Evolutionary conservation across 345 rosid species (phyloP).

Genomic region (Citrus medica): DNA sequence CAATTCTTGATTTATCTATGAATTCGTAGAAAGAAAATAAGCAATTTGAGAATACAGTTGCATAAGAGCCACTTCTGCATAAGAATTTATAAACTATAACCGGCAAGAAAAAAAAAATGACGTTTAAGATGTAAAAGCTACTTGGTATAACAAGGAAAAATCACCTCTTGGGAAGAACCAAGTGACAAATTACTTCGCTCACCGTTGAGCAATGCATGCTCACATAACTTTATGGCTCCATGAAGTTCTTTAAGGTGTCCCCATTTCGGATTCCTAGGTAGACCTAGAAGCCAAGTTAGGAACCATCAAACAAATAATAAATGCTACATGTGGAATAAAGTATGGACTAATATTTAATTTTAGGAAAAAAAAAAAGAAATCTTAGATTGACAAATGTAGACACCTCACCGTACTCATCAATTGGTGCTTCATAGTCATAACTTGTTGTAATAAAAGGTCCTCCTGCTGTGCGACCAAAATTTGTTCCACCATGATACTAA

Average conservation of each 20-base stretch:
- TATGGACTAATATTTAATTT: neutral
- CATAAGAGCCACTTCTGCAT: neutral
- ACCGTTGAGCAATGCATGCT: slow-evolving; percentile 54
- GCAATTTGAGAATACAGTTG: neutral
- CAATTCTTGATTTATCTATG: neutral
- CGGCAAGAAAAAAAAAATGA: neutral
- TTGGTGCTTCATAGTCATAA: slow-evolving; percentile 97
- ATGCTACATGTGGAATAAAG: neutral
- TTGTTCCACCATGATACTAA: slow-evolving; percentile 98
- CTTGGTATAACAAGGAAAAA: neutral
- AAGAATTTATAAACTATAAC: neutral
- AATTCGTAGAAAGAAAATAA: neutral
- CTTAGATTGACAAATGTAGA: neutral
- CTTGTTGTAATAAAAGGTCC: slow-evolving; percentile 96
- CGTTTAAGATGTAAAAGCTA: neutral
- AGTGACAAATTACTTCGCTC: slow-evolving; percentile 50
- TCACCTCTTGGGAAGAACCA: slow-evolving; percentile 78
- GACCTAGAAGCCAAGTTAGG: slow-evolving; percentile 41
- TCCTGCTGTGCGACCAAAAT: slow-evolving; percentile 92
- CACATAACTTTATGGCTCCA: slow-evolving; percentile 73
- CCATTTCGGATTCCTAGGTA: slow-evolving; percentile 94
- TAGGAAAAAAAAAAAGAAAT: neutral
- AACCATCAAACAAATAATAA: neutral
- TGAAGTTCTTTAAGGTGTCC: slow-evolving; percentile 93
- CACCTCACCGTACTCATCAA: slow-evolving; percentile 90